A percentile compares a stretch with the other conserved stretches of the same genome.
Conservation (phyloP, 768 basidiomycete species). For the Dictyophora rubrovolvata region DNA sequence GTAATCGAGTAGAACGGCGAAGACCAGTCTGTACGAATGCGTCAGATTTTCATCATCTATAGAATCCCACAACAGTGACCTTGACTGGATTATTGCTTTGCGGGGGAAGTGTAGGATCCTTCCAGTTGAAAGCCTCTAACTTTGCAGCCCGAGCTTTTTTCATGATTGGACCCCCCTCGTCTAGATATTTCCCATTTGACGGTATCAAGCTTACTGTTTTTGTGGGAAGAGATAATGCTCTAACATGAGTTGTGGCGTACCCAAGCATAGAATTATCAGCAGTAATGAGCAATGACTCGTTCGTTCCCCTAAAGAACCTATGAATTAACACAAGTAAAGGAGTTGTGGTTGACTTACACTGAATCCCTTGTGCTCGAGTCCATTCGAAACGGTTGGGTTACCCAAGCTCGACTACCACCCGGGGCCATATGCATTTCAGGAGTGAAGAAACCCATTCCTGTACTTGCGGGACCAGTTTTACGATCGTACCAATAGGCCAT, state of each 20-base stretch:
- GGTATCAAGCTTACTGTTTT: constrained; percentile 2
- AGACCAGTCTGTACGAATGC: constrained; percentile 48
- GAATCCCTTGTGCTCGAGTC: constrained; percentile 49
- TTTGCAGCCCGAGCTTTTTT: constrained; percentile 56
- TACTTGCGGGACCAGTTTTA: constrained; percentile 32
- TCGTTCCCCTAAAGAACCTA: constrained; percentile 34
- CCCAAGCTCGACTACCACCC: constrained; percentile 6
- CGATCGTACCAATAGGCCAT: constrained; percentile 5
- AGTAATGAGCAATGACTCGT: constrained; percentile 44
- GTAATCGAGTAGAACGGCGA: constrained; percentile 65
- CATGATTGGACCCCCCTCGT: constrained; percentile 68
- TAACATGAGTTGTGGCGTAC: constrained; percentile 23
- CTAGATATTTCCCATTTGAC: constrained; percentile 26
- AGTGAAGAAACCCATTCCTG: constrained; percentile 68
- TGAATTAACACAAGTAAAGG: constrained; percentile 10
- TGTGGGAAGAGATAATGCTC: constrained; percentile 24
- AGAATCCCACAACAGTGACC: neutral
- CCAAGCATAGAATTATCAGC: constrained; percentile 43
- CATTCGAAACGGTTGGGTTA: constrained; percentile 38
- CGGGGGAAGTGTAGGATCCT: neutral
- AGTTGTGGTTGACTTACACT: constrained; percentile 33
- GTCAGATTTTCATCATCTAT: constrained; percentile 46
- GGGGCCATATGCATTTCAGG: constrained; percentile 53
- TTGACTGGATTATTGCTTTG: constrained; percentile 5
- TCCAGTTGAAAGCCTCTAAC: neutral